phyloP scores from a whole-genome alignment of 2,329 filamentous ascomycete species.

The Parastagonospora nodorum region DNA sequence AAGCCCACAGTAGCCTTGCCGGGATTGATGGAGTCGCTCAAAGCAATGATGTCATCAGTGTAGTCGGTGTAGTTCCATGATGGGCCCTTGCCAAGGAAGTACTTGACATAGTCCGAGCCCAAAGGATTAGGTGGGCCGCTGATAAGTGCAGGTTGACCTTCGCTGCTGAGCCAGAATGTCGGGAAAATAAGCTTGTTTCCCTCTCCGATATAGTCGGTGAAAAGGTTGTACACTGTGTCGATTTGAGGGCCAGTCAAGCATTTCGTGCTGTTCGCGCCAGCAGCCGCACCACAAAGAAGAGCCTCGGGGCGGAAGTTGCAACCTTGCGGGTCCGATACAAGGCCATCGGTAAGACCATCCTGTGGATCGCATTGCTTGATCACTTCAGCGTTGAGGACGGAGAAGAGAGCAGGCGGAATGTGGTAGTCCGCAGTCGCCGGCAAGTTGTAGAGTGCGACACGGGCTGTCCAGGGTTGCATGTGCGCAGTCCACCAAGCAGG shows the following conservation, averaged over 20 bases:
- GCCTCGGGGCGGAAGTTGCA: constrained; percentile 51
- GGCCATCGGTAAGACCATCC: constrained; percentile 55
- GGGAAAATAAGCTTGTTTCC: constrained; percentile 52
- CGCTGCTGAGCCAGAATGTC: constrained; percentile 45
- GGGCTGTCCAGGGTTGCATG: constrained; percentile 52
- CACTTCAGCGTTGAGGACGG: constrained; percentile 50
- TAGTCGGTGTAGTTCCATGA: constrained; percentile 48
- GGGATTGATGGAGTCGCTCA: constrained; percentile 51
- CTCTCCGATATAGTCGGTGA: constrained; percentile 48
- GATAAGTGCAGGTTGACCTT: constrained; percentile 45
- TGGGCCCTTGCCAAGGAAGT: constrained; percentile 49
- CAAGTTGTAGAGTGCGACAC: constrained; percentile 55
- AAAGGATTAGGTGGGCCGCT: constrained; percentile 44
- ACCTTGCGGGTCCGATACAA: constrained; percentile 52
- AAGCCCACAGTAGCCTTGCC: constrained; percentile 57
- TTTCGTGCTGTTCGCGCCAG: constrained; percentile 34
- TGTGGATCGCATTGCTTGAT: constrained; percentile 58
- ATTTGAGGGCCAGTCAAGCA: constrained; percentile 54
- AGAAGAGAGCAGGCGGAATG: constrained; percentile 52
- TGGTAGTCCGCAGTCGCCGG: constrained; percentile 52
- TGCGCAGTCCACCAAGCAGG: constrained; percentile 58
- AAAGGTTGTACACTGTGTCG: constrained; percentile 49
- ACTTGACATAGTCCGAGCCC: constrained; percentile 47
- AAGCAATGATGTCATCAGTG: constrained; percentile 46
- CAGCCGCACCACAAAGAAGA: constrained; percentile 44